Evolutionary conservation across 345 rosid genomes (phyloP).

Genomic region (Limnanthes douglasii): DNA sequence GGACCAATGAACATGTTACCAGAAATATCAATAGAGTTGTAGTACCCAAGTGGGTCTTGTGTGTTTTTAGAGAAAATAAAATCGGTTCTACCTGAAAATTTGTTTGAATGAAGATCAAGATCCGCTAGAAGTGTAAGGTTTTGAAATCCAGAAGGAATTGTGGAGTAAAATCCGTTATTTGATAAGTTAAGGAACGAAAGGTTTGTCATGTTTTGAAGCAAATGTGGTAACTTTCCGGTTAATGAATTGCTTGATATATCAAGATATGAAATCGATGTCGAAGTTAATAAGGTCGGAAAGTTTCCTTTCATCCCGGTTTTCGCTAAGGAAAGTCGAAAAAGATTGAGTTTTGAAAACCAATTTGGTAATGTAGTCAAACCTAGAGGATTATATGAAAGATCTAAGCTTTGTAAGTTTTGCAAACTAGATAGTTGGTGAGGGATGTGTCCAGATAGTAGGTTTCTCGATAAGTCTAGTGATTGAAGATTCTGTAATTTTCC

Average conservation of each 20-base stretch:
- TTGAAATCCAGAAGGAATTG: constrained; percentile 30
- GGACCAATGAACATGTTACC: constrained; percentile 26
- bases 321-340: constrained; percentile 25
- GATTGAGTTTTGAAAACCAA: constrained; percentile 22
- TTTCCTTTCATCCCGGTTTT: constrained; percentile 28
- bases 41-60: constrained; percentile 29
- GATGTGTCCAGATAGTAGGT: constrained; percentile 23
- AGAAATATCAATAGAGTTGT: constrained; percentile 33
- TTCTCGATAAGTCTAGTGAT: constrained; percentile 34
- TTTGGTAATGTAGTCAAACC: constrained; percentile 17
- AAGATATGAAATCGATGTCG: constrained; percentile 26
- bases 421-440: constrained; percentile 23
- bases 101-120: constrained; percentile 57
- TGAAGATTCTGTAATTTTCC: constrained; percentile 29
- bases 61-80: constrained; percentile 23
- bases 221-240: constrained; percentile 25
- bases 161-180: constrained; percentile 26
- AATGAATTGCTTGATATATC: constrained; percentile 40
- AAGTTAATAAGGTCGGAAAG: constrained; percentile 33
- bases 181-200: constrained; percentile 42
- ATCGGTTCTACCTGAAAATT: constrained; percentile 18
- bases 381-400: constrained; percentile 40
- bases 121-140: constrained; percentile 39
- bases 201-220: constrained; percentile 40
- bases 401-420: constrained; percentile 27